A percentile compares a stretch with the other conserved stretches of the same genome.
phyloP scores from a whole-genome alignment of 768 basidiomycete genomes.

The Kwoniella bestiolae region DNA sequence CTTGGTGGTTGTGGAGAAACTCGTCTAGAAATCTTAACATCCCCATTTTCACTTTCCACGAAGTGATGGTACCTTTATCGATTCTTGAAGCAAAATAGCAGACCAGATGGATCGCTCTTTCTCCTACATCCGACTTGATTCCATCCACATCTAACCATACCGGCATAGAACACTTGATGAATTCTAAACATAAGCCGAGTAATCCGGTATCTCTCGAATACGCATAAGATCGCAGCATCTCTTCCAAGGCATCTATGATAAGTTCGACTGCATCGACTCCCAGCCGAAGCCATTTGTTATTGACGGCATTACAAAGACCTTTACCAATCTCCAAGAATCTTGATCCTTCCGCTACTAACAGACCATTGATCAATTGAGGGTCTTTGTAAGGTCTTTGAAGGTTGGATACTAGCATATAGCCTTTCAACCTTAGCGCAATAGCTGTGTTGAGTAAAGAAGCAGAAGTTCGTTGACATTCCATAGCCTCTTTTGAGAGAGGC shows the following conservation, averaged over 20 bases:
- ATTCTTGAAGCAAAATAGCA: slow-evolving; percentile 64
- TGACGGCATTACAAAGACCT: slow-evolving; percentile 65
- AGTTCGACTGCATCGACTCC: slow-evolving; percentile 62
- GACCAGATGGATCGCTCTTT: slow-evolving; percentile 63
- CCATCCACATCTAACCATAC: slow-evolving; percentile 63
- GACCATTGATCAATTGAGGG: slow-evolving; percentile 44
- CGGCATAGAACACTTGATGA: slow-evolving; percentile 69
- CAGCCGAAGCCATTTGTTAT: slow-evolving; percentile 65
- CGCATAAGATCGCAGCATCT: slow-evolving; percentile 64
- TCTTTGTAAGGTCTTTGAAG: slow-evolving; percentile 31
- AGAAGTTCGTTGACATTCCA: slow-evolving; percentile 35
- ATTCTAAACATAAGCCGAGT: slow-evolving; percentile 64
- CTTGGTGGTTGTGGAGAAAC: slow-evolving; percentile 68
- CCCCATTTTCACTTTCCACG: slow-evolving; percentile 68
- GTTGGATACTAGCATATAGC: slow-evolving; percentile 18
- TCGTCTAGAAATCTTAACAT: slow-evolving; percentile 69
- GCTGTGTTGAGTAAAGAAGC: slow-evolving; percentile 18
- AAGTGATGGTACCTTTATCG: slow-evolving; percentile 60
- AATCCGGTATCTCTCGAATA: slow-evolving; percentile 65
- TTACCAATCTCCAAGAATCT: slow-evolving; percentile 66
- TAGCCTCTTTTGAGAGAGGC: slow-evolving; percentile 42
- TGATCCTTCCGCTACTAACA: slow-evolving; percentile 60
- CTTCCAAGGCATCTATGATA: slow-evolving; percentile 65
- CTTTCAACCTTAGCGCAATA: slow-evolving; percentile 34
- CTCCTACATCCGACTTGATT: slow-evolving; percentile 58